Percentiles rank a stretch among this genome's conserved stretches.
phyloP scores from a whole-genome alignment of 176 grass and related monocot genomes.

The Oryza coarctata region DNA sequence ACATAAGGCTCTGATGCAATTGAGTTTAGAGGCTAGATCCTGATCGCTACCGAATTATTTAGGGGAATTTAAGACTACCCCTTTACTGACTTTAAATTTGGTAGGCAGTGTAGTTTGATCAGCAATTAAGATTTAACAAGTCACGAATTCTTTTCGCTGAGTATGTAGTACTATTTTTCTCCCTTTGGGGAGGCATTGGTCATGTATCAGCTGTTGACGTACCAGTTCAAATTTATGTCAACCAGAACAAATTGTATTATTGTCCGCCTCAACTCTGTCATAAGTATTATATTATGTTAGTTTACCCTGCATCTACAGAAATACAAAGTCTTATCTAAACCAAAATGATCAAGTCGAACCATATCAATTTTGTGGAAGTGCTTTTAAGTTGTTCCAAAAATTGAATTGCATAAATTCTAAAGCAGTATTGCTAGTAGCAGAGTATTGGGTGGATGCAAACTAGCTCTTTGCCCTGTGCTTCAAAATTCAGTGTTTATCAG shows the following conservation, averaged over 20 bases:
- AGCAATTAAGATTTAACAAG: not conserved
- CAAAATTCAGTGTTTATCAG: not conserved
- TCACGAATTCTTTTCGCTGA: not conserved
- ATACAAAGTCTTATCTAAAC: too few species aligned
- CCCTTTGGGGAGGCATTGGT: not conserved
- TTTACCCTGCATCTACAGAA: not conserved
- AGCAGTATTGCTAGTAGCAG: not conserved
- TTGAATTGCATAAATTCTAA: not conserved
- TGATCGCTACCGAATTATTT: not conserved
- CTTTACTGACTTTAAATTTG: not conserved
- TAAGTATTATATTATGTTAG: not conserved
- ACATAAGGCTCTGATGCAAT: not conserved
- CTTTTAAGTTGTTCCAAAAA: not conserved
- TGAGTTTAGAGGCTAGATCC: not conserved
- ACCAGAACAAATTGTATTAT: not conserved
- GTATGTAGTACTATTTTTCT: not conserved
- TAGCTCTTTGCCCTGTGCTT: not conserved
- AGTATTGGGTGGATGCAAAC: not conserved
- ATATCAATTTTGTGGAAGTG: too few species aligned
- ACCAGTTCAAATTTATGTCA: not conserved
- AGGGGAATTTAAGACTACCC: not conserved
- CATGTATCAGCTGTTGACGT: not conserved
- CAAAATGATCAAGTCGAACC: not conserved
- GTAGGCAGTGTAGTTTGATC: constrained; percentile 16
- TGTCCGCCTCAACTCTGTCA: not conserved